These are phyloP conservation scores for Yamadazyma jaroonii DNA, from an alignment of 1,139 yeast genomes.

Conservation along the genomic window DNA sequence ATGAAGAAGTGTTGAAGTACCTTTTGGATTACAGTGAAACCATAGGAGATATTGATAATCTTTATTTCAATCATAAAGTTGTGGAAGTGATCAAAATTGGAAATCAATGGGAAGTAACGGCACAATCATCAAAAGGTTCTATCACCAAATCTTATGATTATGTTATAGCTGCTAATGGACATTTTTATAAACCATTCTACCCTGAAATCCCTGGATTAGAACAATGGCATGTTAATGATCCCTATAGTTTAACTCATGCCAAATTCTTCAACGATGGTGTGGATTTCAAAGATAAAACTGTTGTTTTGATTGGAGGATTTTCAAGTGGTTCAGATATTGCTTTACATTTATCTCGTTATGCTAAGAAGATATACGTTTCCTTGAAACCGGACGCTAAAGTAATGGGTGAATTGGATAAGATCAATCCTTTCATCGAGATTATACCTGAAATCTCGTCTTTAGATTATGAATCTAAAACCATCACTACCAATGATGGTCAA, in stretches of 20 bases:
- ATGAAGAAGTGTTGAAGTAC: slow-evolving; percentile 39
- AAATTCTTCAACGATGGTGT: slow-evolving; percentile 35
- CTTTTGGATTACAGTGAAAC: slow-evolving; percentile 30
- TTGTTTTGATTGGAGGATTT: slow-evolving; percentile 45
- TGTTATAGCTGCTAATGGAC: slow-evolving; percentile 48
- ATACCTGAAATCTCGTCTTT: slow-evolving; percentile 29
- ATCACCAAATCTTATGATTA: slow-evolving; percentile 32
- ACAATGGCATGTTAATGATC: slow-evolving; percentile 32
- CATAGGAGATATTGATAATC: slow-evolving; percentile 20
- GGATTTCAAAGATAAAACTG: slow-evolving; percentile 30
- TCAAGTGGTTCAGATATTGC: slow-evolving; percentile 50
- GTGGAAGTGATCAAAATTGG: slow-evolving; percentile 13
- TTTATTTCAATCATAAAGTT: slow-evolving; percentile 23
- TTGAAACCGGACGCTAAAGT: slow-evolving; percentile 17
- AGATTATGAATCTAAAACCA: slow-evolving; percentile 22
- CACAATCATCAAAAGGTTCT: neutral
- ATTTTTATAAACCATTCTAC: slow-evolving; percentile 42
- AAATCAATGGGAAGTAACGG: slow-evolving; percentile 4
- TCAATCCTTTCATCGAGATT: slow-evolving; percentile 12
- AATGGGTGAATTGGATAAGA: slow-evolving; percentile 2
- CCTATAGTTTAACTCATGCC: slow-evolving; percentile 38
- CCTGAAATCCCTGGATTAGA: slow-evolving; percentile 41
- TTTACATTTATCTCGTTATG: slow-evolving; percentile 37
- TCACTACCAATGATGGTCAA: slow-evolving; percentile 14
- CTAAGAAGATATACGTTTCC: slow-evolving; percentile 38